Conservation (phyloP, 1,284 basidiomycete species). For the Rhodotorula glutinis region DNA sequence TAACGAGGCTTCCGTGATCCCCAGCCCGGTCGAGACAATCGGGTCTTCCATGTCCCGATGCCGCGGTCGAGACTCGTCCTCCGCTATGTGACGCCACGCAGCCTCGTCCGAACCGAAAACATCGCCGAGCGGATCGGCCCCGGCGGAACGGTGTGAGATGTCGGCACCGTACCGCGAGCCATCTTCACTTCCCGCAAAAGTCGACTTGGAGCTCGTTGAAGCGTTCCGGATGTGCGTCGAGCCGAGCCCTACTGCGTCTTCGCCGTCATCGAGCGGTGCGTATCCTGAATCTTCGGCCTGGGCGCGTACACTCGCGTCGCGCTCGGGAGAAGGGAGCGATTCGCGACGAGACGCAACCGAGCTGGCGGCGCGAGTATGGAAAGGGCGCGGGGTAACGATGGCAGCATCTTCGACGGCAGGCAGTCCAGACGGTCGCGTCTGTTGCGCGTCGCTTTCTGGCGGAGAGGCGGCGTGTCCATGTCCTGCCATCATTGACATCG, state of each 20-base stretch:
- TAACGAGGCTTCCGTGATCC: conserved; percentile 19
- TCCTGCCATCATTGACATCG: not conserved
- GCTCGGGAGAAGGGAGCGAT: not conserved
- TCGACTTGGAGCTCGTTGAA: not conserved
- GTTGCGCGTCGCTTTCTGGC: no score
- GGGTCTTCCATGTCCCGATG: conserved; percentile 4
- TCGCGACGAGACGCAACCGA: conserved; percentile 1
- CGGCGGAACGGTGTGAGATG: no score
- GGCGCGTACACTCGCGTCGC: no score
- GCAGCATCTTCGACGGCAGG: not conserved
- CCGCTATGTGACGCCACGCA: conserved; percentile 36
- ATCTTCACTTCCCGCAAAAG: not conserved
- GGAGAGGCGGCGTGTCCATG: not conserved
- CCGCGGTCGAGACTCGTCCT: conserved; percentile 6
- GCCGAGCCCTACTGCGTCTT: conserved; percentile 9
- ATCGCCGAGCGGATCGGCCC: conserved; percentile 29
- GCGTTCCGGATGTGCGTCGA: not conserved
- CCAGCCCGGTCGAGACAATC: conserved; percentile 36
- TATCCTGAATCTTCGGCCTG: conserved; percentile 1
- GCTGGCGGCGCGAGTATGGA: conserved; percentile 7
- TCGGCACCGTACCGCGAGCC: not conserved
- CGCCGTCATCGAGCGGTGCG: conserved; percentile 4
- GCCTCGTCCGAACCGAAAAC: conserved; percentile 39
- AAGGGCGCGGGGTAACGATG: not conserved
- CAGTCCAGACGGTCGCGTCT: not conserved